These are phyloP conservation scores for Trichomonascus vanleenenianus DNA, from an alignment of 805 yeast genomes.

Conservation along the genomic window DNA sequence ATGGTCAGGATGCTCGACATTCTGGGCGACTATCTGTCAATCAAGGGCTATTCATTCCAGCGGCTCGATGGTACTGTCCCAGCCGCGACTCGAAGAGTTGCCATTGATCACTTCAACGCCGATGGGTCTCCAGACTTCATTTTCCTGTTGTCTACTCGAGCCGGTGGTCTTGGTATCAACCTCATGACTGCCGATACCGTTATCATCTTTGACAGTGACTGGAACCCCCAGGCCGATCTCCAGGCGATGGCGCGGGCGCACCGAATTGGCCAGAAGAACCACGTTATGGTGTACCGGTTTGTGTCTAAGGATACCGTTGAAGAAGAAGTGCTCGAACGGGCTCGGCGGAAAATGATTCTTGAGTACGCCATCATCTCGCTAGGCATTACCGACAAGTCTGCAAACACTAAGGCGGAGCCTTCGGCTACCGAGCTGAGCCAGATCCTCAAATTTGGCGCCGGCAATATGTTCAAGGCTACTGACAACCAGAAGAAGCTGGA, in stretches of 20 bases:
- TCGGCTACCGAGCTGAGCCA: conserved; percentile 79
- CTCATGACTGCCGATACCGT: conserved; percentile 99
- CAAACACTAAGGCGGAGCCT: conserved; percentile 61
- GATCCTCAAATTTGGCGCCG: conserved; percentile 96
- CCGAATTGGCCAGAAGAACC: conserved; percentile 98
- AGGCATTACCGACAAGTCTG: conserved; percentile 79
- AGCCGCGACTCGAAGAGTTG: conserved; percentile 83
- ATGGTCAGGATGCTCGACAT: conserved; percentile 97
- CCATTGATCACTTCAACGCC: conserved; percentile 94
- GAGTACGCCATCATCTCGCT: conserved; percentile 96
- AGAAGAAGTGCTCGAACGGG: conserved; percentile 94
- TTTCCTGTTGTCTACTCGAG: conserved; percentile 86
- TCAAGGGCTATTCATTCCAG: conserved; percentile 84
- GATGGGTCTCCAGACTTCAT: conserved; percentile 89
- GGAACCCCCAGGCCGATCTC: conserved; percentile 99
- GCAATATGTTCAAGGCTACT: conserved; percentile 92
- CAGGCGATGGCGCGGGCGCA: conserved; percentile 99
- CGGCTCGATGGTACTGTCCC: conserved; percentile 96
- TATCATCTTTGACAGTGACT: conserved; percentile 93
- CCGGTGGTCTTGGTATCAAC: conserved; percentile 98
- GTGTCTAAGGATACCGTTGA: conserved; percentile 98
- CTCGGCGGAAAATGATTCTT: conserved; percentile 94
- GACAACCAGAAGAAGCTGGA: conserved; percentile 95
- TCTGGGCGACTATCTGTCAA: conserved; percentile 82
- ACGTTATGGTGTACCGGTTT: conserved; percentile 93